Base-by-base conservation (phyloP, 306 rosid species). In the Carpinus fangiana region DNA sequence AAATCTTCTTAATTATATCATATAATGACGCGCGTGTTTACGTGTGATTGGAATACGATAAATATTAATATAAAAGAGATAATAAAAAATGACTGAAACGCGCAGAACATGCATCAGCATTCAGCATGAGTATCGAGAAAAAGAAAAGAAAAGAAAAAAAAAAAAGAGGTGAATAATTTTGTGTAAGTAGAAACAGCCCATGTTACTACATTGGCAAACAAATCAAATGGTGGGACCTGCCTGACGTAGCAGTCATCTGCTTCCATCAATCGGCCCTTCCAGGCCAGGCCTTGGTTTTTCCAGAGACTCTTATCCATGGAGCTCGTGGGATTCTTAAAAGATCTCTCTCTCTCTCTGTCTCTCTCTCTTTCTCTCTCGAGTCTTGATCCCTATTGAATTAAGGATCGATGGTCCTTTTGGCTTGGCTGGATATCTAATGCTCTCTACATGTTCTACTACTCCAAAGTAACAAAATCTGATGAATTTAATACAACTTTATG, bases 181-280 rank as follows among this genome's bases (percentile, higher is more conserved):
- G 80, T 85, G 82, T 72, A 86, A 87, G 74, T 84, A 86, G 87
- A 72, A 86, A 86, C 91, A 89, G 72, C 83, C 89, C 91, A 88
- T 90, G 90, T 90, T 90, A 88, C 88, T 83, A 38, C 81, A 82
- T 83, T 86, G 82, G 83, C 86, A 86, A 87, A 86, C 86, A 87
- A 86, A 88, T 84, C 81, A 83, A 80, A 76, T 81, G 75, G 85
- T 80, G 86, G 91, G 88, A 0, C 79, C 76, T 69, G 20, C 53
- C 36, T 76, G 87, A 80, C 78, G 79, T 80, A 51, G 48, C 70
- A 51, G 76, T 79, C n/a, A 62, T 60, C 72, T 43, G 64, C 47
- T 73, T 28, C 77, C 68, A 73, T 76, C 75, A 59, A 72, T 55
- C 76, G 66, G 81, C 73, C 79, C 74, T 43, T 56, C 67, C 9